phyloP scores from a whole-genome alignment of 257 asterid species.

The Solanum chmielewskii region DNA sequence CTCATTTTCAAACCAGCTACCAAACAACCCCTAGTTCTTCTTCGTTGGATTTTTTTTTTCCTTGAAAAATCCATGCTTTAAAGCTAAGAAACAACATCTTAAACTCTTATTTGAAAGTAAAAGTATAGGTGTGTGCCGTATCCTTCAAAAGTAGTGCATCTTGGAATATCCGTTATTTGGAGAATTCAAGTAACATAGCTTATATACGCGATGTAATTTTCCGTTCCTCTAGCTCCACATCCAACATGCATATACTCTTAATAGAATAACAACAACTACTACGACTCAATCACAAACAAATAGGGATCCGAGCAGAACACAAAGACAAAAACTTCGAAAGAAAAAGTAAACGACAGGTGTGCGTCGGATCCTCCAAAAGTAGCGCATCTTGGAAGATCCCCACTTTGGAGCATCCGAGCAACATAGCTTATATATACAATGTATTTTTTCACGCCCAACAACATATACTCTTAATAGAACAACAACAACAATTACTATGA shows the following conservation, averaged over 20 bases:
- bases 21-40: not conserved
- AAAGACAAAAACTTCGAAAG: not conserved
- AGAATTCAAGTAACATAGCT: not conserved
- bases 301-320: not conserved
- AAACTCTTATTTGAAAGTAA: not conserved
- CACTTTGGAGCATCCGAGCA: not conserved
- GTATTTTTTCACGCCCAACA: too few species aligned
- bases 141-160: not conserved
- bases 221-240: not conserved
- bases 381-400: not conserved
- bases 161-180: not conserved
- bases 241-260: not conserved
- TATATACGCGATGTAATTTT: too few species aligned
- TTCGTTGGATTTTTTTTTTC: slow-evolving; percentile 5
- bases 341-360: not conserved
- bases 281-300: not conserved
- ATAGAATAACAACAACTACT: not conserved
- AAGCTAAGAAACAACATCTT: not conserved
- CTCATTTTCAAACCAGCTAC: not conserved
- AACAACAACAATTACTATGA: not conserved
- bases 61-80: slow-evolving; percentile 2
- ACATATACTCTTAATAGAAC: too few species aligned
- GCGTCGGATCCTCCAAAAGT: not conserved
- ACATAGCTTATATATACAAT: not conserved
- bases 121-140: not conserved